A percentile compares a stretch with the other conserved stretches of the same genome.
These are phyloP conservation scores for Teunomyces funiuensis DNA, from an alignment of 805 yeast species.

Conservation along the genomic window DNA sequence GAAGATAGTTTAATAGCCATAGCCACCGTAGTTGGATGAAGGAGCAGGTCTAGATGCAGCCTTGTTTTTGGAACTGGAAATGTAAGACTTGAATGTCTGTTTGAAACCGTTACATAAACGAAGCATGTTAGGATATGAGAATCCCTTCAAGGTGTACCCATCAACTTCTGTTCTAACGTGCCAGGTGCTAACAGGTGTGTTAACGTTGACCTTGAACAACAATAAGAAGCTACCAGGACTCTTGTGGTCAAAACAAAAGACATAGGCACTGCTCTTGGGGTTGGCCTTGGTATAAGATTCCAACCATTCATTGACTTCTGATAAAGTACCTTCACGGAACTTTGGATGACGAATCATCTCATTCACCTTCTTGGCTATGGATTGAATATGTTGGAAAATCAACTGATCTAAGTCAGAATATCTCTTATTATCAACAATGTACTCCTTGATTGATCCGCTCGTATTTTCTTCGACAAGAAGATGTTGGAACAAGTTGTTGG, in stretches of 20 bases:
- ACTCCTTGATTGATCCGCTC: constrained; percentile 51
- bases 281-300: constrained; percentile 88
- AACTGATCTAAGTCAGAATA: constrained; percentile 93
- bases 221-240: constrained; percentile 93
- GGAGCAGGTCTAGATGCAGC: constrained; percentile 15
- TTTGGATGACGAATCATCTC: constrained; percentile 86
- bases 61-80: constrained; percentile 16
- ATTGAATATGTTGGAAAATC: constrained; percentile 81
- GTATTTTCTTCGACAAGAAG: constrained; percentile 78
- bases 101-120: constrained; percentile 94
- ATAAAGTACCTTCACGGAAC: constrained; percentile 75
- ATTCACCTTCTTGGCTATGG: constrained; percentile 77
- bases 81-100: constrained; percentile 47
- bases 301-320: constrained; percentile 83
- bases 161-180: constrained; percentile 86
- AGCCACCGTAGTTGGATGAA: constrained; percentile 20
- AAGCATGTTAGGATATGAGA: constrained; percentile 85
- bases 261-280: constrained; percentile 85
- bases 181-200: constrained; percentile 75
- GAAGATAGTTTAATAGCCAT: constrained; percentile 19
- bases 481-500: constrained; percentile 87
- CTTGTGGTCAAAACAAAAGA: constrained; percentile 85
- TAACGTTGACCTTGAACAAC: constrained; percentile 77
- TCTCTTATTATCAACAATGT: constrained; percentile 63
- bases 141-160: constrained; percentile 78